Percentiles rank a stretch among this genome's conserved stretches.
Evolutionary conservation across 2,329 filamentous ascomycete genomes (phyloP).

Genomic region (Macrophomina tecta): DNA sequence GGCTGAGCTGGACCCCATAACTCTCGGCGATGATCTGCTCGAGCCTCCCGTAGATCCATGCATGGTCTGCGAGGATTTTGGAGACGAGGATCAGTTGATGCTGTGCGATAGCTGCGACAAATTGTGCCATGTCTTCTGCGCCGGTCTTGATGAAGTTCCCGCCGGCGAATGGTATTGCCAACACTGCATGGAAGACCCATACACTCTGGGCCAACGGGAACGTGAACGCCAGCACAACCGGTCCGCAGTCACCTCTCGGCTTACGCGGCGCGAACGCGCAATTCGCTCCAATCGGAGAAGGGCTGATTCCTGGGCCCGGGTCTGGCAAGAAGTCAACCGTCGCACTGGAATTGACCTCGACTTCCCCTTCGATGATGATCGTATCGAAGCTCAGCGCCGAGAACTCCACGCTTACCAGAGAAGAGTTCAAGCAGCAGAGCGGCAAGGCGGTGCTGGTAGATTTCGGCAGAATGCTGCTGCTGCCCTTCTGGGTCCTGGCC

Average conservation of each 20-base stretch:
- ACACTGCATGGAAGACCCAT: conserved; percentile 64
- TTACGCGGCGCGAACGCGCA: conserved; percentile 31
- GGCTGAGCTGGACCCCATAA: conserved; percentile 82
- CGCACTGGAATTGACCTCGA: conserved; percentile 78
- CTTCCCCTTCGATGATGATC: conserved; percentile 81
- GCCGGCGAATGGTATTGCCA: conserved; percentile 89
- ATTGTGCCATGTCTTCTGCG: conserved; percentile 89
- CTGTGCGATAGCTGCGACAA: conserved; percentile 92
- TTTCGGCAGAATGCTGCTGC: conserved; percentile 74
- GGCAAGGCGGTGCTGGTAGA: conserved; percentile 74
- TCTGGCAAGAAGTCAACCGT: conserved; percentile 92
- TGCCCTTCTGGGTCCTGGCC: conserved; percentile 58
- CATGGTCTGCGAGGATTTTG: conserved; percentile 79
- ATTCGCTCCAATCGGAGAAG: conserved; percentile 20
- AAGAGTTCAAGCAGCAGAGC: conserved; percentile 79
- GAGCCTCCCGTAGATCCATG: conserved; percentile 66
- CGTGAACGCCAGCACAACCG: conserved; percentile 39
- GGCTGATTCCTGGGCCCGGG: conserved; percentile 66
- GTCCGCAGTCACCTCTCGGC: conserved; percentile 39
- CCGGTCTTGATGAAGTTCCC: conserved; percentile 79
- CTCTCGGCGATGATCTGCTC: conserved; percentile 71
- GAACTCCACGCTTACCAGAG: conserved; percentile 79
- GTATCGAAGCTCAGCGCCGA: conserved; percentile 51
- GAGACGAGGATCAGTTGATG: conserved; percentile 83
- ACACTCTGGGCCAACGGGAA: conserved; percentile 40